Evolutionary conservation across 257 asterid genomes (phyloP).

Genomic region (Paraleonurus japonicus): DNA sequence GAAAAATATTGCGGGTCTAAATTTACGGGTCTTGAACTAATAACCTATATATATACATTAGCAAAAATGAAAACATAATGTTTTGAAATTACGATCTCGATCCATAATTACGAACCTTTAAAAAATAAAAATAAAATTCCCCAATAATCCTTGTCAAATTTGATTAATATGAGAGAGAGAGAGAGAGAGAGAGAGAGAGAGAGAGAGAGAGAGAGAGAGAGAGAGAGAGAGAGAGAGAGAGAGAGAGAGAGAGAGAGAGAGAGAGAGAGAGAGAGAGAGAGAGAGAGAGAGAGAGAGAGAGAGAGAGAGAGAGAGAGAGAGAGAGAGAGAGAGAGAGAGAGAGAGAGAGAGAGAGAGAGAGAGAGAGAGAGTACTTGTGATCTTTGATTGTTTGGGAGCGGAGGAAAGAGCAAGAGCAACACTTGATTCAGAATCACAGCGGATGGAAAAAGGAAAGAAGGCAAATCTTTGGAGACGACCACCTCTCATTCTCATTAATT

Average conservation of each 20-base stretch:
- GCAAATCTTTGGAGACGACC: slow-evolving; percentile 33
- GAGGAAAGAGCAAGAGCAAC: slow-evolving; percentile 26
- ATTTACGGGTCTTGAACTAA: no score
- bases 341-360: slow-evolving; percentile 16
- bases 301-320: slow-evolving; percentile 17
- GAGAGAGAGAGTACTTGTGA: slow-evolving; percentile 17
- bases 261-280: slow-evolving; percentile 11
- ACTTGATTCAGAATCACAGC: slow-evolving; percentile 40
- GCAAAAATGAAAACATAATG: no score
- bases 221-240: slow-evolving; percentile 13
- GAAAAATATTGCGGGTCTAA: no score
- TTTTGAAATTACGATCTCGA: no score
- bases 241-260: slow-evolving; percentile 11
- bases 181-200: slow-evolving; percentile 15
- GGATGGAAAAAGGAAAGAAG: slow-evolving; percentile 36
- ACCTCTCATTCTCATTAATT: neutral
- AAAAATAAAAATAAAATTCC: no score
- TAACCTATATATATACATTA: no score
- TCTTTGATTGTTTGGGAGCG: slow-evolving; percentile 8
- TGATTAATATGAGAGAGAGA: neutral
- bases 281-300: slow-evolving; percentile 21
- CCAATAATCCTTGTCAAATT: no score
- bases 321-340: slow-evolving; percentile 8
- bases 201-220: slow-evolving; percentile 21
- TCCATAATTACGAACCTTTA: no score